phyloP scores from a whole-genome alignment of 768 basidiomycete genomes.

The Auricularia sp. region DNA sequence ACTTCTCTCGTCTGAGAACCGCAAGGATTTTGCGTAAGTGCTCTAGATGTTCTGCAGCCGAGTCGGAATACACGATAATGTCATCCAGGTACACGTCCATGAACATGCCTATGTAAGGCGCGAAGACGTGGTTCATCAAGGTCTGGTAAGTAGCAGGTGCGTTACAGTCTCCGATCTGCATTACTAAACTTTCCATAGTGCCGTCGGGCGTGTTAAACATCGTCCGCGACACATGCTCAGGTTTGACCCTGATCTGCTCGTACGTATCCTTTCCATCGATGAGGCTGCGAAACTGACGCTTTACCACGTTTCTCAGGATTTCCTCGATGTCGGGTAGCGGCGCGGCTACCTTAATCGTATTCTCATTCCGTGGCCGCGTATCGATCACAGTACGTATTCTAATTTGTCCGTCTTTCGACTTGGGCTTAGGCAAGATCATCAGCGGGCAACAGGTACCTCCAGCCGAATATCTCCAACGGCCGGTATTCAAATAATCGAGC shows the following conservation, averaged over 20 bases:
- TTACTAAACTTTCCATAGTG: conserved; percentile 9
- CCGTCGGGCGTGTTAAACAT: conserved; percentile 9
- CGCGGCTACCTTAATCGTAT: conserved; percentile 2
- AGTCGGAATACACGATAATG: conserved; percentile 10
- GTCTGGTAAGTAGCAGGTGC: conserved; percentile 11
- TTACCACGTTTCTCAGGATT: conserved; percentile 1
- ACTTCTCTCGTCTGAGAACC: conserved; percentile 6
- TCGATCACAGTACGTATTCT: conserved; percentile 1
- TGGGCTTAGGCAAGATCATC: conserved; percentile 3
- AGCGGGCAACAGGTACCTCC: conserved; percentile 1
- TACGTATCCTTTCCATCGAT: conserved; percentile 11
- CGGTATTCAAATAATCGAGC: background rate
- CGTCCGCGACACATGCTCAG: conserved; percentile 3
- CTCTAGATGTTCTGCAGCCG: conserved; percentile 6
- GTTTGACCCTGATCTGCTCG: conserved; percentile 8
- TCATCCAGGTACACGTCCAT: conserved; percentile 12
- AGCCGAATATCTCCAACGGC: conserved; percentile 2
- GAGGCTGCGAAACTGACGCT: background rate
- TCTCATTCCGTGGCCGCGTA: background rate
- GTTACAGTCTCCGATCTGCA: conserved; percentile 12
- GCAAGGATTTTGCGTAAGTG: conserved; percentile 7
- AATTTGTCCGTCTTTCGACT: background rate
- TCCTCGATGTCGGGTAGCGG: conserved; percentile 5
- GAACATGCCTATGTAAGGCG: conserved; percentile 7
- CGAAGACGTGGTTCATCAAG: conserved; percentile 8